Evolutionary conservation across 306 rosid genomes (phyloP).

Genomic region (Prunus persica): DNA sequence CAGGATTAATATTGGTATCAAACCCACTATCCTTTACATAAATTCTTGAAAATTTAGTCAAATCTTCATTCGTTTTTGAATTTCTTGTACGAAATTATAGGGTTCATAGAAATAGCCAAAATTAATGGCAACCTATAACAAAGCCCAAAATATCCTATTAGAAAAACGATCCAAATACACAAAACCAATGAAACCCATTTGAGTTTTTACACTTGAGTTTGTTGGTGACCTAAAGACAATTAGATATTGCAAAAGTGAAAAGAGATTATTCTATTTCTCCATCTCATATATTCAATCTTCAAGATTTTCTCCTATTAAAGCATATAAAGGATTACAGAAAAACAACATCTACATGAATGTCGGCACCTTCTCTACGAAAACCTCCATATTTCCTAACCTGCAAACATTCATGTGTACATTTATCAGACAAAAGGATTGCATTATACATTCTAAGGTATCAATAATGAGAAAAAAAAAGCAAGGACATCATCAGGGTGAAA

Average conservation of each 20-base stretch:
- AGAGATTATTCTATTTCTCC: neutral
- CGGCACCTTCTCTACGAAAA: conserved; percentile 79
- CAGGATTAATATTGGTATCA: no score
- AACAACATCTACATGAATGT: conserved; percentile 82
- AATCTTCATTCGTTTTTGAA: no score
- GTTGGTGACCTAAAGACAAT: neutral
- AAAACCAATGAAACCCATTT: no score
- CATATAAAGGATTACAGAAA: neutral
- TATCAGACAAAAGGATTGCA: neutral
- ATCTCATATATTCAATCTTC: neutral
- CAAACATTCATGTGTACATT: neutral
- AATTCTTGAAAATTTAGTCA: no score
- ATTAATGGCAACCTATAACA: no score
- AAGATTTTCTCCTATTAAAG: neutral
- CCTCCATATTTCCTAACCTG: conserved; percentile 84
- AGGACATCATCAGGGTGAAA: neutral
- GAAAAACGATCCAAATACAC: no score
- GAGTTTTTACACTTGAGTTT: neutral
- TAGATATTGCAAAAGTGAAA: neutral
- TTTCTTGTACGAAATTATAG: no score
- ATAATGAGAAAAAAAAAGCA: neutral
- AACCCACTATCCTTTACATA: no score
- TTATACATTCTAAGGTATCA: neutral
- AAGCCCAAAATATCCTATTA: no score
- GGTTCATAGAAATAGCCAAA: no score